Conservation (phyloP, 257 asterid genomes). For the Nicotiana otophora region DNA sequence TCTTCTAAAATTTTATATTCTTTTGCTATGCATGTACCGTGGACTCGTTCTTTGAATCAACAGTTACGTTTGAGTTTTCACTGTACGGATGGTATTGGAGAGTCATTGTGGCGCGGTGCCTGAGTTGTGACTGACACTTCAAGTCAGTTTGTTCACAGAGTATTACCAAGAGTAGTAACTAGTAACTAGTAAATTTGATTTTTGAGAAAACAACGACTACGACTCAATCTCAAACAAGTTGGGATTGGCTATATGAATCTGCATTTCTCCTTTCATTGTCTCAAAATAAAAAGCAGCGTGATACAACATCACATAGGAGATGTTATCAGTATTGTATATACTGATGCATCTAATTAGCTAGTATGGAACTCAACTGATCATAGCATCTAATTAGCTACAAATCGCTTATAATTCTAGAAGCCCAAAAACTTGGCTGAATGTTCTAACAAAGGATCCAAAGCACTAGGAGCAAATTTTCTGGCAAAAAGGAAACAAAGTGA, state of each 20-base stretch:
- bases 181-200: not conserved
- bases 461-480: conserved; percentile 75
- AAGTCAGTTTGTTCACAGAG: not conserved
- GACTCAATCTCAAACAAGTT: not conserved
- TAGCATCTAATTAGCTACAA: not conserved
- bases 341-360: not conserved
- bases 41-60: not conserved
- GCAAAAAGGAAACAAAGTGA: conserved; percentile 68
- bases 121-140: not conserved
- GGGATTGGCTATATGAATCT: not conserved
- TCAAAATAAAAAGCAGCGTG: not conserved
- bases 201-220: not conserved
- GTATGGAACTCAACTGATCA: not conserved
- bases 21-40: not conserved
- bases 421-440: conserved; percentile 56
- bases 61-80: not conserved
- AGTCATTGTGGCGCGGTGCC: not conserved
- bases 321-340: not conserved
- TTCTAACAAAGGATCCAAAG: conserved; percentile 53
- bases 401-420: conserved; percentile 24
- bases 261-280: not conserved
- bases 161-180: not conserved
- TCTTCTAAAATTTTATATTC: not conserved
- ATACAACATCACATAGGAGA: not conserved
- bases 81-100: not conserved